phyloP scores from a whole-genome alignment of 2,329 filamentous ascomycete species.

The Didymosphaeria variabile region DNA sequence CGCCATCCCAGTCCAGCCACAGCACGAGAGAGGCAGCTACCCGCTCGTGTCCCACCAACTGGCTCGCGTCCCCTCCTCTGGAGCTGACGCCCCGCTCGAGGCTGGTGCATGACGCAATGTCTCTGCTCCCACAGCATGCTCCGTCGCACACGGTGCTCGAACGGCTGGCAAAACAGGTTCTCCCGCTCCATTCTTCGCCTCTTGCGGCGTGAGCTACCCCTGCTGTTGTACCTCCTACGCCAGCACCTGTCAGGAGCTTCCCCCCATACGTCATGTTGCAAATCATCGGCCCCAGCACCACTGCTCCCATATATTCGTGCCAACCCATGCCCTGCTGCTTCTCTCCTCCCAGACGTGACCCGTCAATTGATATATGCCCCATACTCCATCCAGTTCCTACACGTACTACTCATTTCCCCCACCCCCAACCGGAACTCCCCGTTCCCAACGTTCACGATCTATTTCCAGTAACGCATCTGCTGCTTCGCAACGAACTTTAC shows the following conservation, averaged over 20 bases:
- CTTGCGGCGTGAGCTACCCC: conserved; percentile 49
- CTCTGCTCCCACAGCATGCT: conserved; percentile 32
- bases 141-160: conserved; percentile 37
- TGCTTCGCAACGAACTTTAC: conserved; percentile 41
- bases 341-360: conserved; percentile 42
- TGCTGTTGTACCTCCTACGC: conserved; percentile 29
- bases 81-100: conserved; percentile 45
- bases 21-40: conserved; percentile 31
- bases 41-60: conserved; percentile 40
- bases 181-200: conserved; percentile 24
- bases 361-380: conserved; percentile 58
- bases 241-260: conserved; percentile 20
- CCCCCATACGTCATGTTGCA: conserved; percentile 47
- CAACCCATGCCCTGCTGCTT: conserved; percentile 26
- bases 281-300: conserved; percentile 25
- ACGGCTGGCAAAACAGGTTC: conserved; percentile 50
- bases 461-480: conserved; percentile 48
- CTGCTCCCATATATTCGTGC: conserved; percentile 43
- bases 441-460: conserved; percentile 50
- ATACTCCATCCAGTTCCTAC: conserved; percentile 58
- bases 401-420: conserved; percentile 62
- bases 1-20: conserved; percentile 39
- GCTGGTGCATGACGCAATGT: conserved; percentile 48
- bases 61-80: conserved; percentile 33
- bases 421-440: conserved; percentile 56